phyloP scores from a whole-genome alignment of 108 stramenopile species.

The Nitzschia palea region DNA sequence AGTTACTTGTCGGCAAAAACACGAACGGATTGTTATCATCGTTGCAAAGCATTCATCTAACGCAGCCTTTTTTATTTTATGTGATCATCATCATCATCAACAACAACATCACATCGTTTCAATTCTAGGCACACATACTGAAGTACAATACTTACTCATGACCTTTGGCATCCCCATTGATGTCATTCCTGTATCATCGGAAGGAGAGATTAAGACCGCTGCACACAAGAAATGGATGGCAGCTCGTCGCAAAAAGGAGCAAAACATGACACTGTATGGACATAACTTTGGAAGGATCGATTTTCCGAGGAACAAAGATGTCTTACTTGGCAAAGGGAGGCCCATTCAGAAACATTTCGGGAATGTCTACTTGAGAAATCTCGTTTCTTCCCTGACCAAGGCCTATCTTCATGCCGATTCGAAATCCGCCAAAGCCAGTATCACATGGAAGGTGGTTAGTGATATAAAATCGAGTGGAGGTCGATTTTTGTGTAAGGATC shows the following conservation, averaged over 20 bases:
- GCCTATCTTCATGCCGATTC: neutral
- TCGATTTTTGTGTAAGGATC: slow-evolving; percentile 1
- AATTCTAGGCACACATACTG: slow-evolving; percentile 7
- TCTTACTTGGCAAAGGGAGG: slow-evolving; percentile 10
- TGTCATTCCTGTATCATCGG: neutral
- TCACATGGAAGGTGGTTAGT: neutral
- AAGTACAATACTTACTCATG: slow-evolving; percentile 7
- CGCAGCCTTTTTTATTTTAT: no score
- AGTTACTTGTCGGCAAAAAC: neutral
- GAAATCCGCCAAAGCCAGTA: neutral
- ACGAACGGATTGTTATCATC: neutral
- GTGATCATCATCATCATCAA: no score
- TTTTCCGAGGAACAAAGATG: neutral
- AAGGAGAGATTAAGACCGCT: slow-evolving; percentile 5
- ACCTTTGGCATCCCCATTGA: slow-evolving; percentile 16
- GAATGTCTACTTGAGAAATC: neutral
- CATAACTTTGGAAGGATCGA: neutral
- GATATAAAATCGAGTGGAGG: neutral
- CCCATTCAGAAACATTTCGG: slow-evolving; percentile 11
- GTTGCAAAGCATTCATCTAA: no score
- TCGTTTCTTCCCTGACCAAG: neutral
- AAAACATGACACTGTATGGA: neutral
- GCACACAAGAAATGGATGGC: slow-evolving; percentile 10
- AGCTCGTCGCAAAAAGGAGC: slow-evolving; percentile 7
- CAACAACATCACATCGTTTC: neutral